phyloP scores from a whole-genome alignment of 176 grass and related monocot genomes.

The maize (Zea mays) region Zm-B73-REFERENCE-NAM-5.0 NC_050105.1:131410001-131410500 shows the following conservation, averaged over 20 bases:
- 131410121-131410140: conserved; percentile 16
- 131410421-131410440: neutral
- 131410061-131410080: conserved; percentile 47
- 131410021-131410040: conserved; percentile 39
- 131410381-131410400: neutral
- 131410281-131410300: neutral
- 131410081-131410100: conserved; percentile 49
- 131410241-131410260: neutral
- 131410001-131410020: conserved; percentile 47
- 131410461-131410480: neutral
- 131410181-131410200: conserved; percentile 3
- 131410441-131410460: neutral
- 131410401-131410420: neutral
- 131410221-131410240: neutral
- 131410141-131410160: neutral
- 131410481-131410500: neutral
- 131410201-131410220: conserved; percentile 32
- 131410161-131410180: conserved; percentile 28
- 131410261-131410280: conserved; percentile 31
- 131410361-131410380: neutral
- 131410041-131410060: conserved; percentile 50
- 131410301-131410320: neutral
- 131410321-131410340: neutral
- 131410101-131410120: neutral
- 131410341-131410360: too few relatives aligned